Evolutionary conservation across 2,329 filamentous ascomycete species (phyloP), one percentile per base, ranked within the genome.

Genomic region (Xylariaceae sp.): DNA sequence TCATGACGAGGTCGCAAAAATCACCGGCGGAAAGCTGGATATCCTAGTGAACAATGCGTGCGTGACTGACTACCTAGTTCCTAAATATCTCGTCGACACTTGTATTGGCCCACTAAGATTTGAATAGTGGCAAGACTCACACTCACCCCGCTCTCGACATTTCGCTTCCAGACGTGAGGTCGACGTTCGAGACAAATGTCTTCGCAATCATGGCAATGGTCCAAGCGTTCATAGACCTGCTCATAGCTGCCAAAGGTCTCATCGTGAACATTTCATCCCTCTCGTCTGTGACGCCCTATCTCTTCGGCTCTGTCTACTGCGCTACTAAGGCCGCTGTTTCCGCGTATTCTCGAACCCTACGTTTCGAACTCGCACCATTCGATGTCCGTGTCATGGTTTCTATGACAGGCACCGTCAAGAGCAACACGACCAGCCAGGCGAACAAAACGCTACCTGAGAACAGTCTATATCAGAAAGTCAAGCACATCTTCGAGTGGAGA

Each of bases 21-120:
- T 82, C 43, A 82, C 78, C 2, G 73, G 73, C 9, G 80, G 80
- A 13, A 76, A 69, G 43, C 74, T 84, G 5, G 80, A 84, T 57
- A 75, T 83, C 42, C 76, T 84, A 16, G 73, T 84, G 45, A 84
- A 83, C 67, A 84, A 84, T 54, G 80, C 81, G 78, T 82, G 57
- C 55, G 73, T 61, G 34, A 12, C 14, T 31, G 7, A 5, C 14
- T 17, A 3, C 18, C 6, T 28, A 28, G 7, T 31, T 6, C n/a
- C n/a, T n/a, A n/a, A n/a, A n/a, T n/a, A n/a, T 44, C 12, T 5
- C 33, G 2, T 16, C n/a, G 9, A n/a, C 28, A 7, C 31, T 22
- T n/a, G 22, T 11, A 6, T 14, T 22, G 31, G 43, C 13, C 36
- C 13, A 17, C 17, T 17, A 16, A 42, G n/a, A 12, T 7, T 5